These are phyloP conservation scores for Datisca glomerata DNA, from an alignment of 306 rosid species.

Conservation along the genomic window DNA sequence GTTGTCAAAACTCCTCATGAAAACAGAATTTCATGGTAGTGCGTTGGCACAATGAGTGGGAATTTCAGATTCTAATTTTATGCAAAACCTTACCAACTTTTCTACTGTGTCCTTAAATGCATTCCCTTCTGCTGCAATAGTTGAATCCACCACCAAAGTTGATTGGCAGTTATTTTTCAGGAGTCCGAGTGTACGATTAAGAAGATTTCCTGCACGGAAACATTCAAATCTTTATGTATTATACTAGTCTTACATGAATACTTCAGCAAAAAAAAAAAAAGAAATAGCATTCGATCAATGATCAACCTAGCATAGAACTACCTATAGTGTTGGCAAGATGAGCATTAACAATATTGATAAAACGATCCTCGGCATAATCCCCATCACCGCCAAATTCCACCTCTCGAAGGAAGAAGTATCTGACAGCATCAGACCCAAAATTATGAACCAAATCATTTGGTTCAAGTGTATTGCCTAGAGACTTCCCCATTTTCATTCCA, in stretches of 20 bases:
- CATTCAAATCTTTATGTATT: neutral
- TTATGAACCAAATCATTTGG: constrained; percentile 76
- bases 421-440: constrained; percentile 83
- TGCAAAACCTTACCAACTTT: constrained; percentile 36
- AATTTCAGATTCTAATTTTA: neutral
- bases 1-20: too few species aligned
- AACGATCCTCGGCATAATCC: constrained; percentile 93
- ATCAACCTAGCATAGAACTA: constrained; percentile 19
- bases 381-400: constrained; percentile 93
- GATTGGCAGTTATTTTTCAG: constrained; percentile 82
- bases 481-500: constrained; percentile 99
- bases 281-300: too few species aligned
- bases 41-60: too few species aligned
- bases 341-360: constrained; percentile 78
- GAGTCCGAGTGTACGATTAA: constrained; percentile 86
- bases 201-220: constrained; percentile 67
- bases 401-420: constrained; percentile 94
- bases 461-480: constrained; percentile 93
- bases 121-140: constrained; percentile 63
- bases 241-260: too few species aligned
- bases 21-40: too few species aligned
- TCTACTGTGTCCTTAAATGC: constrained; percentile 56
- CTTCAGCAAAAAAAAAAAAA: too few species aligned
- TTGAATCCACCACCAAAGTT: constrained; percentile 62
- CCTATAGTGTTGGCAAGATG: constrained; percentile 98